phyloP scores from a whole-genome alignment of 441 rosid species.

The Kokia cookei region DNA sequence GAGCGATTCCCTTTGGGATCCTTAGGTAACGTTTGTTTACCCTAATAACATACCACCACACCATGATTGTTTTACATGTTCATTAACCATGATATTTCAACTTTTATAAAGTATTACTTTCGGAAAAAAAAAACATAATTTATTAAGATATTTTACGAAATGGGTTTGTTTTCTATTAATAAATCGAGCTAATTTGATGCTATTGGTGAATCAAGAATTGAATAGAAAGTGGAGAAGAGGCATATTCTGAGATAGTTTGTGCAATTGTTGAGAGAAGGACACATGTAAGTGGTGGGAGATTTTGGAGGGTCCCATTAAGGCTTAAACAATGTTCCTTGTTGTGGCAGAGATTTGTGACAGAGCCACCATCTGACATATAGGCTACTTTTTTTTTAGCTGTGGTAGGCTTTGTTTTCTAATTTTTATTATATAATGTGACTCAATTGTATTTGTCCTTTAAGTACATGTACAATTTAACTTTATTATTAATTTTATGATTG shows the following conservation, averaged over 20 bases:
- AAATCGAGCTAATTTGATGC: neutral
- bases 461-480: neutral
- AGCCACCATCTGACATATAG: neutral
- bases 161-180: too few species aligned
- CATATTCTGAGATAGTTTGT: neutral
- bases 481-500: too few species aligned
- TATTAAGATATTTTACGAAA: neutral
- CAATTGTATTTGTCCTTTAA: neutral
- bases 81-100: neutral
- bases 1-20: slow-evolving; percentile 37
- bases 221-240: neutral
- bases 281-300: neutral
- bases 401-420: neutral
- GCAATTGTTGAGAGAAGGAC: neutral
- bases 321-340: neutral
- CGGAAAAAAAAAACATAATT: neutral
- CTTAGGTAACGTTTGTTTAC: neutral
- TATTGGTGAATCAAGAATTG: neutral
- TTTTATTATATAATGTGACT: neutral
- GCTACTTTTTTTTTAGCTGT: neutral
- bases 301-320: neutral
- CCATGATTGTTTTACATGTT: neutral
- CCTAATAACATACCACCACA: neutral
- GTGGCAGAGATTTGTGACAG: neutral
- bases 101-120: too few species aligned